phyloP scores from a whole-genome alignment of 202 grass and related monocot genomes.

The Setaria italica region DNA sequence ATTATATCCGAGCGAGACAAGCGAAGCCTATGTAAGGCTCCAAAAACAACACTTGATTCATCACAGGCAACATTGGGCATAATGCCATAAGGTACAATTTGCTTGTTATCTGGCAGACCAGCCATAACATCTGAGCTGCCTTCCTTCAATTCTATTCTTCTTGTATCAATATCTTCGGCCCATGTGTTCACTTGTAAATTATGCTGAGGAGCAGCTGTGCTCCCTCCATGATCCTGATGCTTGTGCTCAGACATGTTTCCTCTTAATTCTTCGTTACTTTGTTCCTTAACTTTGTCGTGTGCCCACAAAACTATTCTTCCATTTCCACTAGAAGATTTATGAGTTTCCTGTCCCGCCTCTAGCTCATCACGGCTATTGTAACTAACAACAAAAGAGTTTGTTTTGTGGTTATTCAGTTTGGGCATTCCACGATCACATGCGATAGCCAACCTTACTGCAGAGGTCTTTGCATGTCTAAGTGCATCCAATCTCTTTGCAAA shows the following conservation, averaged over 20 bases:
- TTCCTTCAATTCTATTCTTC: slow-evolving; percentile 44
- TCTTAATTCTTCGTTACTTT: slow-evolving; percentile 47
- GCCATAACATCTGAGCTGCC: slow-evolving; percentile 46
- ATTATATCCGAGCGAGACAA: slow-evolving; percentile 79
- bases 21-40: slow-evolving; percentile 70
- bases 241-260: slow-evolving; percentile 30
- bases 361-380: slow-evolving; percentile 47
- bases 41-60: slow-evolving; percentile 61
- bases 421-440: slow-evolving; percentile 41
- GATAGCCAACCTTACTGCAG: slow-evolving; percentile 41
- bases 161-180: slow-evolving; percentile 47
- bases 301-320: slow-evolving; percentile 64
- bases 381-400: slow-evolving; percentile 43
- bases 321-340: slow-evolving; percentile 60
- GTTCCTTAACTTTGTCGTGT: slow-evolving; percentile 53
- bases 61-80: slow-evolving; percentile 38
- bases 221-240: slow-evolving; percentile 39
- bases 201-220: slow-evolving; percentile 26
- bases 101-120: slow-evolving; percentile 47
- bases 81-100: slow-evolving; percentile 51
- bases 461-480: slow-evolving; percentile 63
- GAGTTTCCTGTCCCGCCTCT: slow-evolving; percentile 33
- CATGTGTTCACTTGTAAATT: slow-evolving; percentile 52
- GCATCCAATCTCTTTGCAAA: slow-evolving; percentile 84
- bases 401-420: slow-evolving; percentile 39